Evolutionary conservation across 2,329 filamentous ascomycete genomes (phyloP).

Genomic region (Aspergillus ustus): DNA sequence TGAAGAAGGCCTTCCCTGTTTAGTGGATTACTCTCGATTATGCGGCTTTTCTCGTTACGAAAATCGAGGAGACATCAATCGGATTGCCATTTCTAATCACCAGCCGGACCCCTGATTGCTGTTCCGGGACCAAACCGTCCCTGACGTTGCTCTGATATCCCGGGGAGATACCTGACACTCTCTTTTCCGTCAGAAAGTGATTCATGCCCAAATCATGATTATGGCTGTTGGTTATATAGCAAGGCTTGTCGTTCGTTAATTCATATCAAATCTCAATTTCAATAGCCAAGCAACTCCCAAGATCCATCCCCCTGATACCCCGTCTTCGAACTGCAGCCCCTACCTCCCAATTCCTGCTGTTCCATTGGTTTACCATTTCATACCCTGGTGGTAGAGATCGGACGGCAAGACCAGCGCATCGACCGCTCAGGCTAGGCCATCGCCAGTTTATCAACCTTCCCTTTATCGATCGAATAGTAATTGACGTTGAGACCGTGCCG

Average conservation of each 20-base stretch:
- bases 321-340: not conserved
- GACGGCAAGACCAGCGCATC: constrained; percentile 1
- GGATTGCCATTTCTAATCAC: constrained; percentile 17
- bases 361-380: not conserved
- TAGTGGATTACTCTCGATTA: constrained; percentile 2
- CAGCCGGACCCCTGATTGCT: constrained; percentile 8
- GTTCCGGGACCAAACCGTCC: not conserved
- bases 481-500: not conserved
- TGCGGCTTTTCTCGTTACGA: constrained; percentile 18
- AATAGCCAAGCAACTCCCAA: constrained; percentile 1
- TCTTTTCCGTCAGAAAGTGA: constrained; percentile 11
- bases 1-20: constrained; percentile 4
- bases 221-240: constrained; percentile 6
- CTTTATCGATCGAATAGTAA: not conserved
- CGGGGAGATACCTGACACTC: constrained; percentile 20
- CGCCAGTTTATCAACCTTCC: not conserved
- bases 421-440: not conserved
- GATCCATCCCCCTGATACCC: not conserved
- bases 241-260: not conserved
- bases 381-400: not conserved
- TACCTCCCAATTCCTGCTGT: not conserved
- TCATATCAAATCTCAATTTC: not conserved
- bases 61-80: constrained; percentile 15
- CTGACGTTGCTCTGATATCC: constrained; percentile 11
- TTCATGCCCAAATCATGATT: not conserved